Evolutionary conservation across 2,329 filamentous ascomycete genomes (phyloP).

Genomic region (Penicillium sp.): DNA sequence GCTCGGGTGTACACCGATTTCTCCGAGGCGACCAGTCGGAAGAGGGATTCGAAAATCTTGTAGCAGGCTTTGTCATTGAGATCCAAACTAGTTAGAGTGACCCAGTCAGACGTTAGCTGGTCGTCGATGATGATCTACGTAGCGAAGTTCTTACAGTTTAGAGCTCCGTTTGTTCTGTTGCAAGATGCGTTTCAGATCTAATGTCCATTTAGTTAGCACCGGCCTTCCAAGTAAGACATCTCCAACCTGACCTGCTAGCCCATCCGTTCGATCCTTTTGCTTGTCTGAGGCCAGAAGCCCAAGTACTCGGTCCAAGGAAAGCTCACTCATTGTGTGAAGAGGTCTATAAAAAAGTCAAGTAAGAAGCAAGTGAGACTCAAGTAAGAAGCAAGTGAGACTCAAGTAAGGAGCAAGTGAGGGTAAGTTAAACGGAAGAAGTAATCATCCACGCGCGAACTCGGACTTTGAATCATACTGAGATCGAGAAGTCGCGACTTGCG

Average conservation of each 20-base stretch:
- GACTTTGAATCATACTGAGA: conserved; percentile 4
- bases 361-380: too few species aligned
- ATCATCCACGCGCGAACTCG: not conserved
- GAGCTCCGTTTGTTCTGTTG: conserved; percentile 47
- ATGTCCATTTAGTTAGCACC: conserved; percentile 5
- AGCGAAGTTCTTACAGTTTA: conserved; percentile 30
- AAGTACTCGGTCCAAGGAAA: conserved; percentile 41
- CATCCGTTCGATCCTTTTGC: conserved; percentile 47
- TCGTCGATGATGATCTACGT: not conserved
- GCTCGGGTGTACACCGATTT: conserved; percentile 59
- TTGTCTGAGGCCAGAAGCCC: conserved; percentile 41
- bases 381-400: too few species aligned
- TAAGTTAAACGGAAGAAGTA: too few species aligned
- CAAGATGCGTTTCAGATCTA: conserved; percentile 54
- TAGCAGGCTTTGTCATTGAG: conserved; percentile 76
- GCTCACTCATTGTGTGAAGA: conserved; percentile 43
- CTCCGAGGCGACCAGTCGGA: conserved; percentile 65
- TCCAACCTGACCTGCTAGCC: conserved; percentile 43
- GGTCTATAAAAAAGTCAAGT: too few species aligned
- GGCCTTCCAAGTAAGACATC: not conserved
- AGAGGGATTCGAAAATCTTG: conserved; percentile 73
- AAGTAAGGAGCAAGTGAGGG: too few species aligned
- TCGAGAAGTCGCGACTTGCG: not conserved
- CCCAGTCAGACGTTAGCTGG: conserved; percentile 1
- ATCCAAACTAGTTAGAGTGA: conserved; percentile 22